Evolutionary conservation across 2,329 filamentous ascomycete species (phyloP).

Genomic region (Ceratocystis huliohia): DNA sequence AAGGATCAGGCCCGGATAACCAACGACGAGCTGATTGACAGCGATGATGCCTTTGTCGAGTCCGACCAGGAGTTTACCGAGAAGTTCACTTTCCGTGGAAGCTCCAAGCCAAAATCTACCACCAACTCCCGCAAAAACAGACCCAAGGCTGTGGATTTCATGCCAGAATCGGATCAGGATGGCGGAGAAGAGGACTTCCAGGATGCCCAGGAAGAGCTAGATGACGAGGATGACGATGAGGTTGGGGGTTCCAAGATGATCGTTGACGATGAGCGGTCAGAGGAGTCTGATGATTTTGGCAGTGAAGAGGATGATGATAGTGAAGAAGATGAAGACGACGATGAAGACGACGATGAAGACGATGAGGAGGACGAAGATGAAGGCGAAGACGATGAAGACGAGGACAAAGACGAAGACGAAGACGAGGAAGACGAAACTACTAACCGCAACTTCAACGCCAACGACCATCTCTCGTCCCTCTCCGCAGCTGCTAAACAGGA

Average conservation of each 20-base stretch:
- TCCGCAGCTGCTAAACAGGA: slow-evolving; percentile 35
- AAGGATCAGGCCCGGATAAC: slow-evolving; percentile 35
- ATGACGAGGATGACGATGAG: slow-evolving; percentile 30
- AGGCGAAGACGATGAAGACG: slow-evolving; percentile 28
- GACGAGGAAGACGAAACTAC: slow-evolving; percentile 24
- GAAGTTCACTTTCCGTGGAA: slow-evolving; percentile 53
- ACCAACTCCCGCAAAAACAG: slow-evolving; percentile 30
- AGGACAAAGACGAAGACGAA: slow-evolving; percentile 28
- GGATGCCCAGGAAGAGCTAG: slow-evolving; percentile 30
- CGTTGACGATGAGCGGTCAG: slow-evolving; percentile 26
- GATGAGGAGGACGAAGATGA: slow-evolving; percentile 31
- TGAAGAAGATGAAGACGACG: slow-evolving; percentile 30
- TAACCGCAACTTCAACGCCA: slow-evolving; percentile 18
- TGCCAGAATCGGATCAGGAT: slow-evolving; percentile 37
- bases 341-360: slow-evolving; percentile 29
- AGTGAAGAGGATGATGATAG: slow-evolving; percentile 30
- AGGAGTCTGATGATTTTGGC: slow-evolving; percentile 27
- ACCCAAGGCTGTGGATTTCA: slow-evolving; percentile 45
- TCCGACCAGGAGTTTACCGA: slow-evolving; percentile 77
- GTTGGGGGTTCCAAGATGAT: slow-evolving; percentile 27
- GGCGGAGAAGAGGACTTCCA: slow-evolving; percentile 29
- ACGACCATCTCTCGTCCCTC: slow-evolving; percentile 18
- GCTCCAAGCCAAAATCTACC: slow-evolving; percentile 36
- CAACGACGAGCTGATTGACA: slow-evolving; percentile 50
- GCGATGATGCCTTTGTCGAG: slow-evolving; percentile 60